Base-by-base conservation (phyloP, 257 asterid genomes). In the Petunia secreta region DNA sequence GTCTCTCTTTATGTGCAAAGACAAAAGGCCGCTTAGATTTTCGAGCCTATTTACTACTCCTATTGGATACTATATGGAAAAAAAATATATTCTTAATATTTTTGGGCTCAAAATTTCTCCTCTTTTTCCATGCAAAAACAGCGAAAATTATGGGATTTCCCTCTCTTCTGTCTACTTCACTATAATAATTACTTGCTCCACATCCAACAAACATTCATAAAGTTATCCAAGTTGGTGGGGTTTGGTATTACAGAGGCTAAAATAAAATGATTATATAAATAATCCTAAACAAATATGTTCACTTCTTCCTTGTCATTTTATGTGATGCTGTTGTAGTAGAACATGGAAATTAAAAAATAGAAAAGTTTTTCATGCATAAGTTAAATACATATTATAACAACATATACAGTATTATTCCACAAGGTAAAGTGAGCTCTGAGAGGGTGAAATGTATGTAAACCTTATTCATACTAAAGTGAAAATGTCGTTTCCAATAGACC, bases 1-100 rank as follows among this genome's bases (percentile, higher is more conserved):
- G 86, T 85, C 85, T 85, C 59, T 85, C 86, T 80, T 78, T 37
- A 9, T 34, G 71, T 57, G 78, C 68, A 52, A 74, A 36, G 81
- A 78, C 83, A 74, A 79, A 75, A 3, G 7, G 36, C 38, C 14
- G 66, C 79, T 57, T 82, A 3, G 87, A 54, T 69, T 57, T 40
- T 4, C 63, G 85, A 75, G 84, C 87, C 68, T 50, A 48, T 63
- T 50, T 78, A 34, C 65, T 73, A 68, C 65, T 69, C 75, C 5
- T 25, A 71, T 60, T 15, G 3, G 0, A 48, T 48, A 13, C 34
- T 6, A 25, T 10, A 71, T 69, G 2, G 16, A 43, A 43, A 0
- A 48, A 6, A 0, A 8, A 5, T 14, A 66, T 66, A 66, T 66
- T 41, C 15, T 46, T 46, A 57, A 14, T 57, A 57, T 57, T 15